Base-by-base conservation (phyloP, 2,329 filamentous ascomycete species). In the Stagonosporopsis rhizophila region DNA sequence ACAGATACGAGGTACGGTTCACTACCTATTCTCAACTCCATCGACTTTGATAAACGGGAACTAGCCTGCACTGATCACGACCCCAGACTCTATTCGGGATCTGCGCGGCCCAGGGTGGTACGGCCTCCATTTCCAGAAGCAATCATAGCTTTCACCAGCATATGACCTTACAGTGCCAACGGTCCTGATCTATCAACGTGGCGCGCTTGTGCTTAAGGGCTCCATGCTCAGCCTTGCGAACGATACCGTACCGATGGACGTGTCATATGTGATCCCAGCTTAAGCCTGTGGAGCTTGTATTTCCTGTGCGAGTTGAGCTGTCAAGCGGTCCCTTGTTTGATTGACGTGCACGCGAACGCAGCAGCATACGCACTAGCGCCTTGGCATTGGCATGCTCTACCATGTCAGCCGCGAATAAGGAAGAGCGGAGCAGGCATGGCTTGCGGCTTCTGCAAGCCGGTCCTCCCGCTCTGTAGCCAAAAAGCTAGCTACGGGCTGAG, bases 281-380 rank as follows among this genome's bases (percentile, higher is more conserved):
- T 44, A 23, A 58, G 47, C 51, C 47, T 52, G 52, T 44, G 39
- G 48, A 61, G 66, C 63, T 68, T 71, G 69, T 64, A 69, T 46
- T 56, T 64, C 55, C 62, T 41, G 64, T 65, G 49, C 62, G 67
- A 67, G 57, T 56, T 70, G 69, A 66, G 69, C 57, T 72, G 71
- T 68, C 66, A 39, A 48, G 58, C 53, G 54, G 58, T 54, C 58
- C 59, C 63, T 59, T 66, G 64, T 69, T 73, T 71, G 71, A 64
- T 52, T 59, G 62, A 58, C 60, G 54, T 68, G 59, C 65, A 70
- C 58, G 59, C 42, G 64, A 65, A 60, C 66, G 68, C 70, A 70
- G 70, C 46, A 67, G 52, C 37, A 28, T 66, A 66, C 66, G 63
- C 67, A 53, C 27, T 60, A 64, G 65, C 62, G 48, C 56, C 69